Conservation (phyloP, 2,329 filamentous ascomycete species). For the Drechslerella coelobrocha region DNA sequence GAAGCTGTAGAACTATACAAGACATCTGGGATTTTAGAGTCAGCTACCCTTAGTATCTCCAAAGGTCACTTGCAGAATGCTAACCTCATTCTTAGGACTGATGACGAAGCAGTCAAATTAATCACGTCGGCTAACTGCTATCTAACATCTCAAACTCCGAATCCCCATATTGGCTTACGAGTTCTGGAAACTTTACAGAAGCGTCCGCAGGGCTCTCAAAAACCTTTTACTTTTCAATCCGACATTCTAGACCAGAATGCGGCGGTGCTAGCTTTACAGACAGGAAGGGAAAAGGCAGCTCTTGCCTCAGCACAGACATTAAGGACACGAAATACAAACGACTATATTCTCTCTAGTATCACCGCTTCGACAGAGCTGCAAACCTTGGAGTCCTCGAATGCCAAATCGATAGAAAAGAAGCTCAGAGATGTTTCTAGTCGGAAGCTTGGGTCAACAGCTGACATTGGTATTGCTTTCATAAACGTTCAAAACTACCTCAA, state of each 20-base stretch:
- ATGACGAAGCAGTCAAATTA: slow-evolving; percentile 70
- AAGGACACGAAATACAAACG: slow-evolving; percentile 25
- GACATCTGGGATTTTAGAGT: slow-evolving; percentile 69
- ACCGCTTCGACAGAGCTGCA: slow-evolving; percentile 31
- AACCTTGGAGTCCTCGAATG: slow-evolving; percentile 65
- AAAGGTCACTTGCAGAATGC: slow-evolving; percentile 30
- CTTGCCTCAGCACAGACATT: slow-evolving; percentile 16
- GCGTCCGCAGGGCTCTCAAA: slow-evolving; percentile 61
- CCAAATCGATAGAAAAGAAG: slow-evolving; percentile 72
- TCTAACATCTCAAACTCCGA: slow-evolving; percentile 63
- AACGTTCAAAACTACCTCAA: slow-evolving; percentile 53
- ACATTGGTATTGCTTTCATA: slow-evolving; percentile 54
- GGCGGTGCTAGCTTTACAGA: slow-evolving; percentile 70
- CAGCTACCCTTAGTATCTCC: slow-evolving; percentile 56
- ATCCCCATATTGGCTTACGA: slow-evolving; percentile 73
- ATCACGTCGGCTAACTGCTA: slow-evolving; percentile 67
- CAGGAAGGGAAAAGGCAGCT: slow-evolving; percentile 71
- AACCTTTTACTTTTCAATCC: slow-evolving; percentile 75
- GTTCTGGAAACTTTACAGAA: slow-evolving; percentile 62
- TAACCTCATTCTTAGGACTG: slow-evolving; percentile 63
- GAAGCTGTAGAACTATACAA: slow-evolving; percentile 71
- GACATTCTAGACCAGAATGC: slow-evolving; percentile 69
- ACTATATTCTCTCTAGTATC: slow-evolving; percentile 39
- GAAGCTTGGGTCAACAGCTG: slow-evolving; percentile 36
- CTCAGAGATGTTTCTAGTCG: slow-evolving; percentile 38